phyloP scores from a whole-genome alignment of 2,329 filamentous ascomycete species.

The Ophiostoma australiae region DNA sequence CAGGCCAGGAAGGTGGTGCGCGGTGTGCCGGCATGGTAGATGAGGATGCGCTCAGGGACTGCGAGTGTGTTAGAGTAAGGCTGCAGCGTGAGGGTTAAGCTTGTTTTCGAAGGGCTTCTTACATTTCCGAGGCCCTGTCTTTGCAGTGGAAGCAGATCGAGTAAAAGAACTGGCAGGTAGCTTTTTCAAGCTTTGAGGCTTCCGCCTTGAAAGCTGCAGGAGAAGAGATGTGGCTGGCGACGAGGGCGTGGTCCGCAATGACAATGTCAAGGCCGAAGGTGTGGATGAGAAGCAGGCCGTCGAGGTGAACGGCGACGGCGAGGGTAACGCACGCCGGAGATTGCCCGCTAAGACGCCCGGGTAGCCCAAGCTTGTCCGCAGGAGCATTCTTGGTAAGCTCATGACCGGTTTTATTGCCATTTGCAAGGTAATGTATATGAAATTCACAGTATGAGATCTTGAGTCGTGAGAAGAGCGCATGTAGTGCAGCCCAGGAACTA shows the following conservation, averaged over 20 bases:
- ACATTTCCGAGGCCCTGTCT: neutral
- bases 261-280: neutral
- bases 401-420: neutral
- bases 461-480: neutral
- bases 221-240: neutral
- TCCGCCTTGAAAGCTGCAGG: neutral
- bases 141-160: neutral
- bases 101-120: neutral
- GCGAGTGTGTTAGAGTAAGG: neutral
- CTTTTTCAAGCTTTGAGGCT: neutral
- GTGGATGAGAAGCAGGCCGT: neutral
- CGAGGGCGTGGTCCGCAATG: neutral
- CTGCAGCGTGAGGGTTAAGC: too few relatives aligned
- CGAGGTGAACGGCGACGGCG: neutral
- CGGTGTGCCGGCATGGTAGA: slow-evolving; percentile 70
- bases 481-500: neutral
- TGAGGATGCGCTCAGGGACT: slow-evolving; percentile 54
- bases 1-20: slow-evolving; percentile 64
- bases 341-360: neutral
- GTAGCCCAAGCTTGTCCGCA: neutral
- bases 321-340: neutral
- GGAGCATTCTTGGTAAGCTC: neutral
- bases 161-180: too few relatives aligned
- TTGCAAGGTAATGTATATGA: neutral
- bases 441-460: neutral